A percentile compares a stretch with the other conserved stretches of the same genome.
Conservation (phyloP, 2,329 filamentous ascomycete genomes). For the Colletotrichum chrysophilum region DNA sequence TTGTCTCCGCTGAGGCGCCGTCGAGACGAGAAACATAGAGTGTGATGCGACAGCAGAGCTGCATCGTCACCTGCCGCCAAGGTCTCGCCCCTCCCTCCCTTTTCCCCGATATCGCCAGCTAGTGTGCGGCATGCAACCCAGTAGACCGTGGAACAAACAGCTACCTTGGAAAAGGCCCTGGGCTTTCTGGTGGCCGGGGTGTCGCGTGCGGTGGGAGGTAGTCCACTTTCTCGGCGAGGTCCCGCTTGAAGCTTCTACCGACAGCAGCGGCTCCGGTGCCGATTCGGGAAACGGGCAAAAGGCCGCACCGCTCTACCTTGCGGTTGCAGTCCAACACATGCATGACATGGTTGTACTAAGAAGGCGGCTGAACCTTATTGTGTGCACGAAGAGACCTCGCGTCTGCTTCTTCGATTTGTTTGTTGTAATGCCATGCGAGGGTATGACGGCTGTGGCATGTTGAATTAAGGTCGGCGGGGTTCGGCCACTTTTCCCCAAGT, state of each 20-base stretch:
- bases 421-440: background rate
- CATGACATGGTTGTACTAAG: background rate
- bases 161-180: background rate
- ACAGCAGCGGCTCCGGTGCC: background rate
- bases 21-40: background rate
- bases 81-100: background rate
- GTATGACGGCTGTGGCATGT: background rate
- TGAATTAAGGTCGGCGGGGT: background rate
- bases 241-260: background rate
- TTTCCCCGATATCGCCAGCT: constrained; percentile 5
- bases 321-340: background rate
- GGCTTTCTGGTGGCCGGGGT: background rate
- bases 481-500: background rate
- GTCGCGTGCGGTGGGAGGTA: background rate
- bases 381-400: background rate
- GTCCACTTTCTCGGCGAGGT: constrained; percentile 13
- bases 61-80: background rate
- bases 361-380: background rate
- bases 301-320: background rate
- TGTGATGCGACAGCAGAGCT: background rate
- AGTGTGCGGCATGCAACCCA: background rate
- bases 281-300: constrained; percentile 2
- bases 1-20: background rate
- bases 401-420: background rate
- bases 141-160: background rate